Base-by-base conservation (phyloP, 768 basidiomycete genomes). In the Hydnum rufescens region DNA sequence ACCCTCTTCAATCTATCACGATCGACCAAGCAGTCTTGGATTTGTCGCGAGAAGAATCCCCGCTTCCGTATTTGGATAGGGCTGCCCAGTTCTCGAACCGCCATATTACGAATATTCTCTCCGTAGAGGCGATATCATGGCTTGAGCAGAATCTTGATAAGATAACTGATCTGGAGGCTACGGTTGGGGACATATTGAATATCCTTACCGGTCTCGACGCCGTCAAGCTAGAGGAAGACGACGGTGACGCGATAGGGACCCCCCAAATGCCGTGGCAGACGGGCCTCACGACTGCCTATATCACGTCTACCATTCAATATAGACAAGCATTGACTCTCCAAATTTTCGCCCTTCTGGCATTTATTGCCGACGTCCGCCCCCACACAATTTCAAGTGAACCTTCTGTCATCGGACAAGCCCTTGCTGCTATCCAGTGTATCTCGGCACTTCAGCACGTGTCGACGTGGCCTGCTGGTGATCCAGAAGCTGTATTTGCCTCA, bases 361-460 rank as follows among this genome's bases (percentile, higher is more conserved):
- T 84, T 67, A 68, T 82, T 49, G 70, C 75, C 4, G 75, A 78
- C 25, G 74, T 77, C 34, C 64, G 80, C n/a, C 65, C 67, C 32
- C 53, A 55, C 19, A 65, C 68, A 31, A 81, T 80, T 77, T 22
- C 60, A 83, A 26, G 63, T 82, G 46, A 77, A 75, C 39, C 56
- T 5, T 18, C 26, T 18, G 47, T 54, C 5, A 29, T 57, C 19
- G 58, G 51, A 5, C 82, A 86, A 61, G 73, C 84, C 23, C 79
- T 87, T 62, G 80, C 81, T 4, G 76, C 86, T 26, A 85, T 81
- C 58, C 73, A 83, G n/a, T 82, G 81, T 13, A 66, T 82, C 23
- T 76, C 80, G 23, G 80, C 83, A 69, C 67, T 85, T 19, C 79
- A 76, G 26, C 73, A 71, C 53, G 67, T 78, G 46, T 66, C 71